These are phyloP conservation scores for Ustilago trichophora DNA, from an alignment of 1,284 basidiomycete species.

Conservation along the genomic window DNA sequence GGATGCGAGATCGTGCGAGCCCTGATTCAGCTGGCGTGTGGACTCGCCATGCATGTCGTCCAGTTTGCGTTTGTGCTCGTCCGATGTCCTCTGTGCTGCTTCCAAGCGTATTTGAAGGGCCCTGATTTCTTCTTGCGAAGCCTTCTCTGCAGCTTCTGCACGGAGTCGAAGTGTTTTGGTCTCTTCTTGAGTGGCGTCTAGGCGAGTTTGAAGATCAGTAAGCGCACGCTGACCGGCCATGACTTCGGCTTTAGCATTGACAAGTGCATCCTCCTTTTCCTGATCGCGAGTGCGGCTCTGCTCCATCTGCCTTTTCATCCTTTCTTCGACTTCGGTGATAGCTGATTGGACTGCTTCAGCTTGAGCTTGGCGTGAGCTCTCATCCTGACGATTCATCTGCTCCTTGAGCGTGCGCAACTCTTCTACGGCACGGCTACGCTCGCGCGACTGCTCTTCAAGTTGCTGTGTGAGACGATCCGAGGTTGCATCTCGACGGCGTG, in stretches of 20 bases:
- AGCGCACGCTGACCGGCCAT: slow-evolving; percentile 23
- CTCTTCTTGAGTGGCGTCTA: slow-evolving; percentile 15
- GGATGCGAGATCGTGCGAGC: slow-evolving; percentile 19
- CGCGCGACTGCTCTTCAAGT: slow-evolving; percentile 33
- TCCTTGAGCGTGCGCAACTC: slow-evolving; percentile 13
- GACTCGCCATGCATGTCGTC: slow-evolving; percentile 6
- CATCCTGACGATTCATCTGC: slow-evolving; percentile 12
- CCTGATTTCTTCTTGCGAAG: slow-evolving; percentile 14
- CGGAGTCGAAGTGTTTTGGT: slow-evolving; percentile 9
- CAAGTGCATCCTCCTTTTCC: slow-evolving; percentile 27
- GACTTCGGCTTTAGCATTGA: slow-evolving; percentile 28
- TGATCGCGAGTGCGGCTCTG: slow-evolving; percentile 22
- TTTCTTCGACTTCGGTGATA: slow-evolving; percentile 25
- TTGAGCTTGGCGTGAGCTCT: slow-evolving; percentile 13
- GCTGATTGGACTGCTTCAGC: slow-evolving; percentile 17
- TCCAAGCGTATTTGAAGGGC: slow-evolving; percentile 14
- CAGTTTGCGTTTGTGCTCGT: slow-evolving; percentile 25
- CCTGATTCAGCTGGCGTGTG: slow-evolving; percentile 2
- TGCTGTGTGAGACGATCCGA: slow-evolving; percentile 24
- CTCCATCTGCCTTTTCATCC: slow-evolving; percentile 11
- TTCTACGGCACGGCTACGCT: slow-evolving; percentile 14
- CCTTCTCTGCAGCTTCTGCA: slow-evolving; percentile 24
- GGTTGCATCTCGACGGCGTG: slow-evolving; percentile 9
- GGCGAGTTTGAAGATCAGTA: slow-evolving; percentile 17
- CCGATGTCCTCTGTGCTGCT: slow-evolving; percentile 20